Conservation (phyloP, 1,284 basidiomycete genomes). For the Apiotrichum gracile region DNA sequence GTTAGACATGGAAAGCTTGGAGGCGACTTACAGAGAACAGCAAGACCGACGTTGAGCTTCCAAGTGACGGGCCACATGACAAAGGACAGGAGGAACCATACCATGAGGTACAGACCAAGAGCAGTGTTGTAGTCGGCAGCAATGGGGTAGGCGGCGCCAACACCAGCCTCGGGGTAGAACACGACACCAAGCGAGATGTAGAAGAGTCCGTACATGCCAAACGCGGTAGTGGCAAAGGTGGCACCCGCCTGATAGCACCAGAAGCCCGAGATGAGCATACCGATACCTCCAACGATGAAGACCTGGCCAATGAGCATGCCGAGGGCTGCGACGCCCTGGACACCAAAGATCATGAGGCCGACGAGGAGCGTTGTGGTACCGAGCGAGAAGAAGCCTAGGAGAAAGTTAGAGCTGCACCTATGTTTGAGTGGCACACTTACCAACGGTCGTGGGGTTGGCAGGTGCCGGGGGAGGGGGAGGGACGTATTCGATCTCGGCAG, state of each 20-base stretch:
- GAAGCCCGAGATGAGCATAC: constrained; percentile 17
- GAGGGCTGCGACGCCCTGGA: constrained; percentile 2
- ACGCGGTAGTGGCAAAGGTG: constrained; percentile 10
- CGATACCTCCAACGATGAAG: constrained; percentile 10
- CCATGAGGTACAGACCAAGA: constrained; percentile 10
- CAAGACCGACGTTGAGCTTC: constrained; percentile 11
- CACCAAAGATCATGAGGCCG: constrained; percentile 9
- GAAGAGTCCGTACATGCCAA: constrained; percentile 18
- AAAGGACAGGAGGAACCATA: constrained; percentile 10
- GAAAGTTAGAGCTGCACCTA: not conserved
- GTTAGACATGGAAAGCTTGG: not conserved
- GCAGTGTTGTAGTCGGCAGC: constrained; percentile 12
- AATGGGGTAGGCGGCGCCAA: constrained; percentile 1
- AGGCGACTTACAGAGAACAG: constrained; percentile 5
- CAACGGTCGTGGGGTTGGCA: constrained; percentile 7
- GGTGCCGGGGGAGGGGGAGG: not conserved
- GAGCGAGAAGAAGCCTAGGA: constrained; percentile 10
- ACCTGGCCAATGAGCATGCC: constrained; percentile 11
- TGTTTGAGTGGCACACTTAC: constrained; percentile 2
- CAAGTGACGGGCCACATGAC: constrained; percentile 13
- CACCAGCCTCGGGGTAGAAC: constrained; percentile 11
- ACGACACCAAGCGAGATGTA: constrained; percentile 13
- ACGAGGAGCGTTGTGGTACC: constrained; percentile 12
- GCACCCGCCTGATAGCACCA: constrained; percentile 13
- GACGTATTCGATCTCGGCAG: not conserved